phyloP scores from a whole-genome alignment of 495 filamentous ascomycete genomes.

The Monascus purpureus region DNA sequence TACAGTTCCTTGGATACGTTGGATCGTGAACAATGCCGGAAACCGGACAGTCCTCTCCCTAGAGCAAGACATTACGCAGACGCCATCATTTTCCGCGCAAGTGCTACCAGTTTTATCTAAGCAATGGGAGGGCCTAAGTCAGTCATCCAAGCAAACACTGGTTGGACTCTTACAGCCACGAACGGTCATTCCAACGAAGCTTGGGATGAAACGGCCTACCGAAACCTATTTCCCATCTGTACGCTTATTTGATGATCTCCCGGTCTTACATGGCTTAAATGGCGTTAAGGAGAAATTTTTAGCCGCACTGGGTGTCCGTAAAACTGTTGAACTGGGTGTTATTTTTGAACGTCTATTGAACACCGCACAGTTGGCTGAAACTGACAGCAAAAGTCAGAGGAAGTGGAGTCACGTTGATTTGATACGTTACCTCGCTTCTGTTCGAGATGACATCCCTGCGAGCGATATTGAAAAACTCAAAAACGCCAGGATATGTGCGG shows the following conservation, averaged over 20 bases:
- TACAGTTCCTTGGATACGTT: constrained; percentile 70
- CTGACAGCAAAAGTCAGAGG: constrained; percentile 16
- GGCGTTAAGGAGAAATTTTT: constrained; percentile 84
- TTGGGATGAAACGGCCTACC: constrained; percentile 73
- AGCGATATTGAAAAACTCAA: constrained; percentile 71
- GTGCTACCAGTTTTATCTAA: constrained; percentile 74
- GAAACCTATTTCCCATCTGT: constrained; percentile 91
- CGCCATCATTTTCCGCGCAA: constrained; percentile 59
- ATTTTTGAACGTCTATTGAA: constrained; percentile 78
- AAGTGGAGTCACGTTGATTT: constrained; percentile 91
- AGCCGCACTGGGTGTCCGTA: constrained; percentile 57
- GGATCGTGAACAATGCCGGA: constrained; percentile 50
- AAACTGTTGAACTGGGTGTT: constrained; percentile 82
- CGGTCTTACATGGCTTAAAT: constrained; percentile 57
- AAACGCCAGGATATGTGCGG: constrained; percentile 64
- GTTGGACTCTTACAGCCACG: constrained; percentile 44
- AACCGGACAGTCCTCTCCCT: constrained; percentile 26
- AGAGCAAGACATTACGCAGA: constrained; percentile 51
- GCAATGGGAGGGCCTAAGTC: constrained; percentile 66
- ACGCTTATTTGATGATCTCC: constrained; percentile 86
- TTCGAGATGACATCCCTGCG: constrained; percentile 74
- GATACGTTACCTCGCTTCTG: constrained; percentile 83
- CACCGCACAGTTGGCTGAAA: constrained; percentile 25
- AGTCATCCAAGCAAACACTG: constrained; percentile 49
- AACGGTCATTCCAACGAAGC: constrained; percentile 77